Evolutionary conservation across 352 stramenopile species (phyloP).

Genomic region (Pythium myriotylum): DNA sequence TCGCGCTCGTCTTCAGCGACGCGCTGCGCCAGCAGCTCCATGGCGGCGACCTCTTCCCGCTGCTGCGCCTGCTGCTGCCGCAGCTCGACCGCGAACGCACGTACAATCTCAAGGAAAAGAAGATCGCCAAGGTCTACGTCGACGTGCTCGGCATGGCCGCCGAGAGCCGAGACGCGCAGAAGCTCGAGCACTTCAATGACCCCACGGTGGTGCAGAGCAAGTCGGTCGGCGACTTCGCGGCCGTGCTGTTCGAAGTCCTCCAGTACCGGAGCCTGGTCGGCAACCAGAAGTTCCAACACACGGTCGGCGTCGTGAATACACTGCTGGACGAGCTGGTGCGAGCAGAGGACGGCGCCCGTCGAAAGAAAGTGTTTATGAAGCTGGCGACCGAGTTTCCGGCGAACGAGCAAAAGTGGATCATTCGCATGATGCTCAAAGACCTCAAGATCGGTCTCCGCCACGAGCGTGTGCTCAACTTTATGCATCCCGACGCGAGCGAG

Average conservation of each 20-base stretch:
- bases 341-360: conserved; percentile 41
- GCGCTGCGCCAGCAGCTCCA: conserved; percentile 56
- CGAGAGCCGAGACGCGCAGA: conserved; percentile 71
- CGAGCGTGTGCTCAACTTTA: conserved; percentile 77
- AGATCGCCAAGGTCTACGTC: conserved; percentile 80
- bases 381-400: conserved; percentile 76
- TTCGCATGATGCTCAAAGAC: conserved; percentile 85
- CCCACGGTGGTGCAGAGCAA: conserved; percentile 80
- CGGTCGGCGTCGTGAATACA: conserved; percentile 59
- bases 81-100: conserved; percentile 84
- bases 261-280: conserved; percentile 57
- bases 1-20: conserved; percentile 76
- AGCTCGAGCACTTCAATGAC: conserved; percentile 83
- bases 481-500: conserved; percentile 80
- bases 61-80: conserved; percentile 74
- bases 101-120: conserved; percentile 89
- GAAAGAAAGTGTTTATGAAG: conserved; percentile 70
- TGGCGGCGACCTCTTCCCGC: conserved; percentile 64
- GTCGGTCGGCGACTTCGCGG: conserved; percentile 80
- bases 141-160: conserved; percentile 69
- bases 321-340: conserved; percentile 60
- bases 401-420: conserved; percentile 83
- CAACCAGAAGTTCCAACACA: conserved; percentile 49
- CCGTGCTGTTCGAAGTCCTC: conserved; percentile 75
- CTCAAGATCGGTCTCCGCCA: conserved; percentile 85